Conservation (phyloP, 1,284 basidiomycete species). For the Cryptococcus sp. region DNA sequence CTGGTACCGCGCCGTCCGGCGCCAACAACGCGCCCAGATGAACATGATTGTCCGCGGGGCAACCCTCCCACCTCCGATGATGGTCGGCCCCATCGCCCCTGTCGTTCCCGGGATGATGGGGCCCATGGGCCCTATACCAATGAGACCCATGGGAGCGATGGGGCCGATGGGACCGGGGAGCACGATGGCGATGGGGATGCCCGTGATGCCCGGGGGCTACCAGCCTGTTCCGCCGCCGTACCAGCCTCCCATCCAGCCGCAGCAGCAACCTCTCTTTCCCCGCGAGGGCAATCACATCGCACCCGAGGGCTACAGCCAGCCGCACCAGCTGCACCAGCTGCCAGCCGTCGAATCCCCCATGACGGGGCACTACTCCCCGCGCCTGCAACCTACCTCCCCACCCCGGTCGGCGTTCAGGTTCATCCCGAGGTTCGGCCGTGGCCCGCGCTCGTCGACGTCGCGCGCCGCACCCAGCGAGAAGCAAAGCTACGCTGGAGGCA, state of each 20-base stretch:
- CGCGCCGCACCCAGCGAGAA: too few species aligned
- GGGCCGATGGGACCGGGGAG: conserved; percentile 5
- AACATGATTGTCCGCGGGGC: conserved; percentile 31
- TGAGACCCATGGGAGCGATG: conserved; percentile 11
- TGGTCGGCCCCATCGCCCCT: conserved; percentile 10
- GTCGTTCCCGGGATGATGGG: conserved; percentile 7
- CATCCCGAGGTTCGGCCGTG: not conserved
- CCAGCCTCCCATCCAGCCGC: conserved; percentile 11
- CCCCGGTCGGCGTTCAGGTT: not conserved
- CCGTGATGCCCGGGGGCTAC: conserved; percentile 4
- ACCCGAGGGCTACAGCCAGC: not conserved
- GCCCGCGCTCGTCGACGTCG: too few species aligned
- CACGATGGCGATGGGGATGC: conserved; percentile 7
- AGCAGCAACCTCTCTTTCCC: conserved; percentile 1
- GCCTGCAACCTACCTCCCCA: conserved; percentile 12
- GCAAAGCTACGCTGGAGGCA: too few species aligned
- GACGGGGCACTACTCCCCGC: conserved; percentile 22
- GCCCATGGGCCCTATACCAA: conserved; percentile 8
- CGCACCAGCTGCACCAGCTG: conserved; percentile 4
- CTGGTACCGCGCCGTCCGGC: conserved; percentile 33
- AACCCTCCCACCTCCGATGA: conserved; percentile 32
- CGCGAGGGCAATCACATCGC: not conserved
- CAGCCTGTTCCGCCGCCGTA: conserved; percentile 16
- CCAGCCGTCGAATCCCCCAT: conserved; percentile 3
- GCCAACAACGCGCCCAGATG: conserved; percentile 35